Evolutionary conservation across 208 protist genomes (phyloP), one percentile per base, ranked within the genome.

Genomic region (Borovskyia barvae): DNA sequence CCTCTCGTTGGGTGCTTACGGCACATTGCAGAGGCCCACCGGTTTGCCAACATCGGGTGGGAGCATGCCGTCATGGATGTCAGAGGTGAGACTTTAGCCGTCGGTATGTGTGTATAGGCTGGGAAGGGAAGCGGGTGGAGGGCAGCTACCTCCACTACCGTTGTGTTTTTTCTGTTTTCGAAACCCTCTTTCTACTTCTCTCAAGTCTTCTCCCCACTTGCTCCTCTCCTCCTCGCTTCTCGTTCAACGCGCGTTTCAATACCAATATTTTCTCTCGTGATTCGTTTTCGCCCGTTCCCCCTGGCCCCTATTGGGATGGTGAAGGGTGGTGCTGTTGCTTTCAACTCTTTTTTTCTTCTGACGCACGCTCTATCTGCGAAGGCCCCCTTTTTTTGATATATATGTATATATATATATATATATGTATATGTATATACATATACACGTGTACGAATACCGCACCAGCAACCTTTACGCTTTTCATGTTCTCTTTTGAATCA

Each of bases 141-240:
- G n/a, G n/a, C n/a, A n/a, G n/a, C n/a, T n/a, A n/a, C n/a, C n/a
- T n/a, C n/a, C n/a, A 24, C 42, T 41, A 22, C 8, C 19, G 19
- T 7, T 48, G 42, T 17, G 42, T 17, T 48, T 48, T 47, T 47
- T 48, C 28, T 25, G 12, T 26, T 25, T 12, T 47, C 26, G 42
- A 9, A 48, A 24, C 19, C 28, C 19, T 24, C 28, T 48, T 19
- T 17, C 14, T 25, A 2, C 1, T 24, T 24, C 42, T 8, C 28
- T 25, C 19, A 33, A 55, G 58, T 58, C 56, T 69, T 11, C 29
- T 55, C 36, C 20, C 19, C 36, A 33, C 52, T 53, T 50, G 4
- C 28, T 56, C 22, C n/a, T 56, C 3, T 14, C 9, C 14, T 11
- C 29, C 12, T 48, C 42, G 32, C 29, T 49, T 30, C 33, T 35